phyloP scores from a whole-genome alignment of 78 protist genomes.

The Tieghemostelium lacteum region DNA sequence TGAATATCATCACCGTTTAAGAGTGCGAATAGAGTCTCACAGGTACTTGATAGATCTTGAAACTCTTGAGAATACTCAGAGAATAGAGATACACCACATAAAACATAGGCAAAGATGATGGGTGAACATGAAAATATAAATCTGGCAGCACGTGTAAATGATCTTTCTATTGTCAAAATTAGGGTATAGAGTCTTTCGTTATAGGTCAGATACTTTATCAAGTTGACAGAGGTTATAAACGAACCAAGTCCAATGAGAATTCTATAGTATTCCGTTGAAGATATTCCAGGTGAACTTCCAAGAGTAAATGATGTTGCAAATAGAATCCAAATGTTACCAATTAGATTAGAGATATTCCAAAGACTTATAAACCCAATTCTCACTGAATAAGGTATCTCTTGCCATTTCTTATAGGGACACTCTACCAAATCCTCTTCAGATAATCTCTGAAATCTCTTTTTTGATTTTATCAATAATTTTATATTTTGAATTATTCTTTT shows the following conservation, averaged over 20 bases:
- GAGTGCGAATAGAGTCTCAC: slow-evolving; percentile 17
- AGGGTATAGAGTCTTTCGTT: slow-evolving; percentile 10
- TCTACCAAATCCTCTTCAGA: background rate
- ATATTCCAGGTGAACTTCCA: background rate
- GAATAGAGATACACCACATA: slow-evolving; percentile 17
- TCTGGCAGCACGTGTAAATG: background rate
- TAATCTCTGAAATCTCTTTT: background rate
- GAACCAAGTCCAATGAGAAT: slow-evolving; percentile 16
- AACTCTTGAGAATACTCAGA: slow-evolving; percentile 16
- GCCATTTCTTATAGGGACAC: background rate
- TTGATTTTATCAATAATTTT: background rate
- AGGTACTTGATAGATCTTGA: background rate
- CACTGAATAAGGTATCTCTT: background rate
- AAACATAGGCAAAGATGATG: slow-evolving; percentile 1
- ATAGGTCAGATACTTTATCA: slow-evolving; percentile 20
- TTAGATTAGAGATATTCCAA: background rate
- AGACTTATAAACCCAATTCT: background rate
- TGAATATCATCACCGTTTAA: slow-evolving; percentile 36
- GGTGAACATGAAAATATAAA: slow-evolving; percentile 16
- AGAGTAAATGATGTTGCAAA: background rate
- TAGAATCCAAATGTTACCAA: slow-evolving; percentile 3
- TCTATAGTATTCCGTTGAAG: slow-evolving; percentile 1
- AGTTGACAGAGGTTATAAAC: background rate
- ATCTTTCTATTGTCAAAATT: slow-evolving; percentile 6
- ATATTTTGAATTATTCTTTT: background rate